Base-by-base conservation (phyloP, 176 grass and related monocot genomes). In the Pharus latifolius region DNA sequence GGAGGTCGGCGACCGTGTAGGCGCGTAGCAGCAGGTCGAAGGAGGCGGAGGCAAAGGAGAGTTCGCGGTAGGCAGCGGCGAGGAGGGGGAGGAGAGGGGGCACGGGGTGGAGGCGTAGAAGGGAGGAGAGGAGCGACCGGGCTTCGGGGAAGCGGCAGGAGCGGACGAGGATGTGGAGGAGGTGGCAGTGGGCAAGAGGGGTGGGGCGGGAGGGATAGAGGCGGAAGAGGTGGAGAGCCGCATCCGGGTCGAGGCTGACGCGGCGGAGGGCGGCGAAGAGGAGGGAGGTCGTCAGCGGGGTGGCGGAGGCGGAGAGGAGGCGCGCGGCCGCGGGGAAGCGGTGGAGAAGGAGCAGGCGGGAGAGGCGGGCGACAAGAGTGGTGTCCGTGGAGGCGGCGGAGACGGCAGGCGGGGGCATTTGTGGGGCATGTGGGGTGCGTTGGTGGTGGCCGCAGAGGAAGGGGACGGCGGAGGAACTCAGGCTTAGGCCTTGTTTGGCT, bases 11-110 rank as follows among this genome's bases (percentile, higher is more conserved):
- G 55, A 92, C 78, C 2, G 82, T 66, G 1, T 85, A 88, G 3
- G 69, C 86, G 1, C 88, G 91, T 35, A 97, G 78, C 26, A 97
- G 94, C 57, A 92, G 75, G 73, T 97, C 94, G 63, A 98, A 98
- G 25, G 85, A 80, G 10, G 69, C 67, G 0, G 94, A 83, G 2
- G 89, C 86, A 76, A 97, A 97, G 28, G 83, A 69, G 70, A 90
- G 92, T 24, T 92, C 89, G 24, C 31, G 83, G 77, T 92, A 90
- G 18, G 90, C 89, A 69, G 73, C 80, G 41, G 78, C 48, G 26
- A 92, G 78, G 49, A 80, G 66, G 40, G 91, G 65, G 27, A 92
- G 88, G 51, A 97, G 28, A n/a, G 70, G 74, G 4, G 52, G 74
- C 9, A 66, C 67, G 2, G 52, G 54, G 8, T 65, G 53, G 12